These are phyloP conservation scores for Pyrenochaeta sp. DNA, from an alignment of 2,329 filamentous ascomycete species.

Conservation along the genomic window DNA sequence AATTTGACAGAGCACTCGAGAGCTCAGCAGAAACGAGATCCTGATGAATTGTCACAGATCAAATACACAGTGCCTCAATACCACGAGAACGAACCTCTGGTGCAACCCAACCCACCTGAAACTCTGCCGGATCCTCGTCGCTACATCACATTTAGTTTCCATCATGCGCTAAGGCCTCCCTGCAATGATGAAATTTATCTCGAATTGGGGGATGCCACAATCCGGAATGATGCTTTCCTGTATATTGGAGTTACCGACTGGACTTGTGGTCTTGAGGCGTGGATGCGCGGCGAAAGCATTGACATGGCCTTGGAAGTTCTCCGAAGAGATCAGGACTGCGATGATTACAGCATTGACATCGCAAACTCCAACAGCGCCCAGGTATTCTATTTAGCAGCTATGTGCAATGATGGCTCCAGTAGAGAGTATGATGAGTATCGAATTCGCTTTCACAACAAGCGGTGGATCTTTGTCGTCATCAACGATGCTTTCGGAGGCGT, in stretches of 20 bases:
- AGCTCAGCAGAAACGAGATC: not conserved
- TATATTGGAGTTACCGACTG: slow-evolving; percentile 7
- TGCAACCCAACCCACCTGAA: not conserved
- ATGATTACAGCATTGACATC: slow-evolving; percentile 23
- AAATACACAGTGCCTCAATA: not conserved
- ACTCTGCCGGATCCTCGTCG: slow-evolving; percentile 17
- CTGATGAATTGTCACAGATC: slow-evolving; percentile 4
- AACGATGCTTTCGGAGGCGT: slow-evolving; percentile 27
- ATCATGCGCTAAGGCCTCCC: not conserved
- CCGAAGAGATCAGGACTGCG: slow-evolving; percentile 6
- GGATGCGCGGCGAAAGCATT: slow-evolving; percentile 30
- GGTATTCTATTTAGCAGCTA: slow-evolving; percentile 12
- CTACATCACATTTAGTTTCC: slow-evolving; percentile 6
- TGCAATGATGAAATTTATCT: slow-evolving; percentile 18
- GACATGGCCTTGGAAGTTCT: slow-evolving; percentile 31
- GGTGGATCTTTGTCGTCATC: slow-evolving; percentile 36
- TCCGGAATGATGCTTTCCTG: slow-evolving; percentile 21
- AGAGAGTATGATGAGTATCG: slow-evolving; percentile 14
- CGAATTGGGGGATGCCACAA: slow-evolving; percentile 11
- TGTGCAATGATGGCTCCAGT: slow-evolving; percentile 2
- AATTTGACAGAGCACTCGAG: not conserved
- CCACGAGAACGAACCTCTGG: not conserved
- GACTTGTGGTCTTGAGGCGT: not conserved
- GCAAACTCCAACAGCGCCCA: slow-evolving; percentile 22
- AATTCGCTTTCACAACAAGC: slow-evolving; percentile 17